A percentile compares a stretch with the other conserved stretches of the same genome.
phyloP scores from a whole-genome alignment of 257 asterid species.

The Nicotiana tabacum region DNA sequence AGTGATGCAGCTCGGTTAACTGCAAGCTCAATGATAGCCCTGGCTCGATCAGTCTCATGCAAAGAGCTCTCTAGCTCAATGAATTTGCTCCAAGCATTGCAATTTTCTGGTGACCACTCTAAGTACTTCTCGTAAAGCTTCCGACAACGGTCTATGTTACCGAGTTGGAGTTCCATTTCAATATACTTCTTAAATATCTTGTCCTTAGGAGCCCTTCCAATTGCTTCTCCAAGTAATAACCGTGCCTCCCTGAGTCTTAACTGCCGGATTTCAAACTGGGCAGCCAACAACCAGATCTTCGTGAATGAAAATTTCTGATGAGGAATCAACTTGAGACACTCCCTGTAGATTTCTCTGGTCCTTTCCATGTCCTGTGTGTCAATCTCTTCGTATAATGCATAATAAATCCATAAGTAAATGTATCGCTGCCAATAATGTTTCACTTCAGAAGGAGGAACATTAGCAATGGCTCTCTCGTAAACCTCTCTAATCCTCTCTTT shows the following conservation, averaged over 20 bases:
- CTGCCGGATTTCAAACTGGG: neutral
- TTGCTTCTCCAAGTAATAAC: conserved; percentile 26
- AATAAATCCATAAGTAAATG: conserved; percentile 58
- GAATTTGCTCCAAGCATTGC: conserved; percentile 55
- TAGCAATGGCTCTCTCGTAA: conserved; percentile 19
- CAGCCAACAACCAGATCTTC: conserved; percentile 21
- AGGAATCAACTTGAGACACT: conserved; percentile 16
- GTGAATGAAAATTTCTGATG: conserved; percentile 61
- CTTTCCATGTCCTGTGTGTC: conserved; percentile 45
- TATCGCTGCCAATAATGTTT: conserved; percentile 23
- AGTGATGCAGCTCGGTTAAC: conserved; percentile 45
- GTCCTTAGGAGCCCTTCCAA: conserved; percentile 36
- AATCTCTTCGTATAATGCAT: conserved; percentile 59
- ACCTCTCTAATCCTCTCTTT: conserved; percentile 48
- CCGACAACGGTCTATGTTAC: conserved; percentile 55
- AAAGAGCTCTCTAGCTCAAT: conserved; percentile 53
- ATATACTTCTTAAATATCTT: conserved; percentile 39
- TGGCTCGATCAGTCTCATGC: conserved; percentile 9
- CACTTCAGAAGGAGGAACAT: conserved; percentile 57
- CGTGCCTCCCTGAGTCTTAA: conserved; percentile 19
- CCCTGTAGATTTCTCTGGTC: conserved; percentile 24
- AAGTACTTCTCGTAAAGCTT: conserved; percentile 47
- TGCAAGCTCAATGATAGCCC: conserved; percentile 21
- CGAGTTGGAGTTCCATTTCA: conserved; percentile 27
- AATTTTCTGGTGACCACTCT: conserved; percentile 58